Evolutionary conservation across 1,284 basidiomycete species (phyloP).

Genomic region (Malassezia psittaci): DNA sequence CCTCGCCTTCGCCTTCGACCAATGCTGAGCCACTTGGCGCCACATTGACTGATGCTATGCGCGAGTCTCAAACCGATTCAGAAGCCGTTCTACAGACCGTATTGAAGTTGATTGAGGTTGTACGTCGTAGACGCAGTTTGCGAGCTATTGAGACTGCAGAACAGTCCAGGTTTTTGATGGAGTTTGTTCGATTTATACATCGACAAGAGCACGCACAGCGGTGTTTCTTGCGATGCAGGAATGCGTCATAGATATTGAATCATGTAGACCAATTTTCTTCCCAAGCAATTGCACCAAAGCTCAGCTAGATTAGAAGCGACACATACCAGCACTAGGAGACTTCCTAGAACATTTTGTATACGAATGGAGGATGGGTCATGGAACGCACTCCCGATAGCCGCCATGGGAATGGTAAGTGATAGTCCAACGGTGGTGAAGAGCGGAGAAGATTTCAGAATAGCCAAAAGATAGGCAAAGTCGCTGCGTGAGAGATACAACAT

Average conservation of each 20-base stretch:
- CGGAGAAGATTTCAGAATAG: constrained; percentile 92
- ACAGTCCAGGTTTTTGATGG: constrained; percentile 37
- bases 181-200: constrained; percentile 30
- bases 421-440: constrained; percentile 80
- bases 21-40: neutral
- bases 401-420: constrained; percentile 85
- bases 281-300: constrained; percentile 15
- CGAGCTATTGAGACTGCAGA: constrained; percentile 47
- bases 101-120: constrained; percentile 28
- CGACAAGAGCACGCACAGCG: constrained; percentile 21
- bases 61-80: neutral
- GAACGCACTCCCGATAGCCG: constrained; percentile 67
- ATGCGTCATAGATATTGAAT: too few species aligned
- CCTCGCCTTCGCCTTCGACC: neutral
- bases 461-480: constrained; percentile 48
- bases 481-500: constrained; percentile 43
- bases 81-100: constrained; percentile 2
- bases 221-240: constrained; percentile 7
- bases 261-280: constrained; percentile 12
- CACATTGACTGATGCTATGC: neutral
- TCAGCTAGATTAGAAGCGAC: neutral
- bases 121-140: constrained; percentile 33
- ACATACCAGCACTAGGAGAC: constrained; percentile 25
- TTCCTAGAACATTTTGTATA: constrained; percentile 24
- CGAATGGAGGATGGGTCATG: constrained; percentile 50